These are phyloP conservation scores for Irpex sp. DNA, from an alignment of 1,284 basidiomycete species.

Conservation along the genomic window DNA sequence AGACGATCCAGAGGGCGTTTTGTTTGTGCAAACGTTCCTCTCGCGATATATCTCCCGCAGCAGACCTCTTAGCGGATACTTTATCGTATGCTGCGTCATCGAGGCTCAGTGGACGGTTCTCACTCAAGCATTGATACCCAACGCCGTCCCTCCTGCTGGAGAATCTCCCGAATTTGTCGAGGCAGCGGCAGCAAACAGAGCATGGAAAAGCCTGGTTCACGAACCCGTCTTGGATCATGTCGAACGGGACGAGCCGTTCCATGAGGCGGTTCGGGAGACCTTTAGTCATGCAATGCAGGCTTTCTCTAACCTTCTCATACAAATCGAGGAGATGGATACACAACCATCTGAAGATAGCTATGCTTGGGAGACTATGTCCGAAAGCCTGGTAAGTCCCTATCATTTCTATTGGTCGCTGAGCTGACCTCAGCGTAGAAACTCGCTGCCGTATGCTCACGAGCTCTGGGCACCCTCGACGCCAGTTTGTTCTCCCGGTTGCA, in stretches of 20 bases:
- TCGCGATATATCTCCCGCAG: slow-evolving; percentile 73
- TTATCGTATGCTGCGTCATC: slow-evolving; percentile 81
- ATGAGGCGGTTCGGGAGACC: slow-evolving; percentile 42
- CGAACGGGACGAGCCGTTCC: slow-evolving; percentile 37
- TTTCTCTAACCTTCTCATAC: slow-evolving; percentile 68
- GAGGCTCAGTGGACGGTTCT: slow-evolving; percentile 83
- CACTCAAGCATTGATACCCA: slow-evolving; percentile 67
- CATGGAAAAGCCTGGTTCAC: slow-evolving; percentile 69
- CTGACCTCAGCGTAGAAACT: slow-evolving; percentile 64
- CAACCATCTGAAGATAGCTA: slow-evolving; percentile 80
- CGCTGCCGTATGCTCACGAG: slow-evolving; percentile 80
- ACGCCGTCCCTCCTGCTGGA: slow-evolving; percentile 24
- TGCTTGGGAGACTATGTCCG: slow-evolving; percentile 84
- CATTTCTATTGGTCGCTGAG: not conserved
- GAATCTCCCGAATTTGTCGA: slow-evolving; percentile 45
- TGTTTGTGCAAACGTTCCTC: slow-evolving; percentile 69
- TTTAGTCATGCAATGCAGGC: slow-evolving; percentile 64
- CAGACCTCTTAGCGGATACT: slow-evolving; percentile 82
- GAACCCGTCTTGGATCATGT: slow-evolving; percentile 41
- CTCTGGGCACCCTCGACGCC: slow-evolving; percentile 65
- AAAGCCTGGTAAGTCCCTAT: slow-evolving; percentile 52
- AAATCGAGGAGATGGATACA: slow-evolving; percentile 76
- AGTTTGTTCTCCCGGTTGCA: slow-evolving; percentile 72
- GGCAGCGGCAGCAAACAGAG: slow-evolving; percentile 76
- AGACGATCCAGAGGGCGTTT: slow-evolving; percentile 46